phyloP scores from a whole-genome alignment of 2,329 filamentous ascomycete species.

The Sordariomycetes sp. region DNA sequence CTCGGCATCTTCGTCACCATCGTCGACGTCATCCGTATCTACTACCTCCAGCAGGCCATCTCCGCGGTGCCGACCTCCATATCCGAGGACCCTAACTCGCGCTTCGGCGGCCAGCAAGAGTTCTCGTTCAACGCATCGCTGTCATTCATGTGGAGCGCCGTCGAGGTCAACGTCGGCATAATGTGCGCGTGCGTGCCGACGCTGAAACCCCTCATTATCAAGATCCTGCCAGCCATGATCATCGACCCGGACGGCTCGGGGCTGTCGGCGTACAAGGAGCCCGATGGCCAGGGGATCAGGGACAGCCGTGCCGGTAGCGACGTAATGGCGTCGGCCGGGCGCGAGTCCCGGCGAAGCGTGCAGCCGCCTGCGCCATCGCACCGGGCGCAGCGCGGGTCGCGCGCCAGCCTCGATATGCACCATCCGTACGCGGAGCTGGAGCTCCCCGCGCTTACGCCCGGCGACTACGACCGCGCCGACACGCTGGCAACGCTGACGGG shows the following conservation, averaged over 20 bases:
- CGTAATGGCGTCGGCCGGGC: not conserved
- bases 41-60: constrained; percentile 70
- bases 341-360: not conserved
- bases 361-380: not conserved
- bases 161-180: constrained; percentile 85
- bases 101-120: constrained; percentile 39
- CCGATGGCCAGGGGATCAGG: not conserved
- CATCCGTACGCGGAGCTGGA: constrained; percentile 1
- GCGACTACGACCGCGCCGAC: constrained; percentile 11
- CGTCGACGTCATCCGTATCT: constrained; percentile 80
- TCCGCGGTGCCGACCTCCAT: constrained; percentile 22
- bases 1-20: constrained; percentile 79
- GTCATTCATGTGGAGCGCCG: constrained; percentile 85
- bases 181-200: constrained; percentile 88
- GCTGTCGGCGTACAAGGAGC: not conserved
- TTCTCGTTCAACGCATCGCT: constrained; percentile 66
- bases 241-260: constrained; percentile 24
- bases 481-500: constrained; percentile 19
- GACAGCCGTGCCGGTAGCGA: not conserved
- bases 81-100: constrained; percentile 22
- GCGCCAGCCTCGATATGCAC: not conserved
- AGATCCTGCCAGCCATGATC: constrained; percentile 42
- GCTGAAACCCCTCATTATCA: constrained; percentile 70
- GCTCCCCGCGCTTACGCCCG: not conserved
- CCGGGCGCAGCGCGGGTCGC: not conserved